A percentile compares a stretch with the other conserved stretches of the same genome.
Conservation (phyloP, 352 stramenopile species). For the Phytophthora multivora region DNA sequence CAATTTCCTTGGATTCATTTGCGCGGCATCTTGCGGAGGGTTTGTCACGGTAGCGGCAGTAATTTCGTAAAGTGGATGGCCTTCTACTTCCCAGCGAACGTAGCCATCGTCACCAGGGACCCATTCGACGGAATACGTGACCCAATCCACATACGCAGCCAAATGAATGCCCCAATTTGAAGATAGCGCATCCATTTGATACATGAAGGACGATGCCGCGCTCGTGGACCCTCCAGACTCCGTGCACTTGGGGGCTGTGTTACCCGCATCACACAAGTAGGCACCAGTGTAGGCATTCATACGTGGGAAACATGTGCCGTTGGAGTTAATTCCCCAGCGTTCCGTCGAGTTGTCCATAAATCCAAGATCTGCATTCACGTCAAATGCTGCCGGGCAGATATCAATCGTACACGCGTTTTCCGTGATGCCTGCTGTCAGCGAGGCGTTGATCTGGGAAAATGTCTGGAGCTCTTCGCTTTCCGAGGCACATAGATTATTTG, state of each 20-base stretch:
- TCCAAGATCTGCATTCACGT: slow-evolving; percentile 45
- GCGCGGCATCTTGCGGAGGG: slow-evolving; percentile 59
- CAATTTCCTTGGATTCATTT: slow-evolving; percentile 63
- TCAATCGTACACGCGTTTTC: slow-evolving; percentile 45
- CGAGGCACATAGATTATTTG: slow-evolving; percentile 54
- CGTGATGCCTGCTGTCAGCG: slow-evolving; percentile 38
- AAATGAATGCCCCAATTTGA: slow-evolving; percentile 86
- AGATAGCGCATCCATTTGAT: slow-evolving; percentile 92
- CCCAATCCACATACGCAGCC: slow-evolving; percentile 63
- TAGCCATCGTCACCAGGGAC: slow-evolving; percentile 20
- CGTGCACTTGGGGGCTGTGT: slow-evolving; percentile 25
- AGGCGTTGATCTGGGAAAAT: slow-evolving; percentile 29
- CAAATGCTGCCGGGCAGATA: slow-evolving; percentile 48
- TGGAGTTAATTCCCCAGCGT: slow-evolving; percentile 40
- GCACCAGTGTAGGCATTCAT: slow-evolving; percentile 60
- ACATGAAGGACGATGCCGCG: slow-evolving; percentile 33
- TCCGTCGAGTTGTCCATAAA: slow-evolving; percentile 27
- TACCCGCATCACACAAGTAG: slow-evolving; percentile 54
- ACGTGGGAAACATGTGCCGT: slow-evolving; percentile 57
- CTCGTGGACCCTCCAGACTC: slow-evolving; percentile 31
- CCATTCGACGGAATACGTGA: slow-evolving; percentile 28
- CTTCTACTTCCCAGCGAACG: slow-evolving; percentile 27
- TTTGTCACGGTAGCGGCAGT: slow-evolving; percentile 17
- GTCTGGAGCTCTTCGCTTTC: slow-evolving; percentile 16
- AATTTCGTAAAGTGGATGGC: slow-evolving; percentile 20